These are phyloP conservation scores for Aspergillus viridinutans DNA, from an alignment of 2,329 filamentous ascomycete species.

Conservation along the genomic window DNA sequence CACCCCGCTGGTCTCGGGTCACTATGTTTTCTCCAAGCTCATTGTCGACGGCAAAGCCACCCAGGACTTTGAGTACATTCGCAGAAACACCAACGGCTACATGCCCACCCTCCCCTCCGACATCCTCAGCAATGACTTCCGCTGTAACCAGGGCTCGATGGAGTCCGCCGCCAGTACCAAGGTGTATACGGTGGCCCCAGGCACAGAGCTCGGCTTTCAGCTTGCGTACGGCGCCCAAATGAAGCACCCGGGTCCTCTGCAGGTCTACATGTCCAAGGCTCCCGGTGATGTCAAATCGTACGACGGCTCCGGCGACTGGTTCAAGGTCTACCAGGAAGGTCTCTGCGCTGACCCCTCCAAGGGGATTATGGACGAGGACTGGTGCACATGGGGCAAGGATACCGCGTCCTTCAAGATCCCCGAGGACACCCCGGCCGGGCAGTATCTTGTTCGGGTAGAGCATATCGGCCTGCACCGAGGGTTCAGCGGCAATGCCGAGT, in stretches of 20 bases:
- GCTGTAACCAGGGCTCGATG: constrained; percentile 15
- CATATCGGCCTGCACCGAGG: too few relatives aligned
- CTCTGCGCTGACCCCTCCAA: constrained; percentile 1
- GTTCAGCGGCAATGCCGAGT: too few relatives aligned
- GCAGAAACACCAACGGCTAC: constrained; percentile 14
- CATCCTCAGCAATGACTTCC: constrained; percentile 13
- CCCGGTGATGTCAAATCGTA: constrained; percentile 12
- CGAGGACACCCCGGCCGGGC: constrained; percentile 30
- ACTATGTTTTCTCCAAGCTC: constrained; percentile 14
- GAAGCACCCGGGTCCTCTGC: constrained; percentile 20
- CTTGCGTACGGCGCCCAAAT: constrained; percentile 17
- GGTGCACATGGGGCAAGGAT: constrained; percentile 9
- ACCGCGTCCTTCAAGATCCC: constrained; percentile 37
- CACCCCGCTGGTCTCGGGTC: constrained; percentile 7
- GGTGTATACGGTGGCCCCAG: constrained; percentile 12
- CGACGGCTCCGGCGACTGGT: constrained; percentile 21
- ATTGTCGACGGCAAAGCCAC: constrained; percentile 9
- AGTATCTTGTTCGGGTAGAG: too few relatives aligned
- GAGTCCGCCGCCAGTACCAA: constrained; percentile 11
- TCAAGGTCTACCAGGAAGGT: constrained; percentile 17
- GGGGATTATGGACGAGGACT: constrained; percentile 5
- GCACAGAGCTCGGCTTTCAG: constrained; percentile 11
- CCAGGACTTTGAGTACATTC: constrained; percentile 10
- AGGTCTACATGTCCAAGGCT: constrained; percentile 24
- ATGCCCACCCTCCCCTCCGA: constrained; percentile 7